Evolutionary conservation across 73 alveolate genomes (phyloP), one percentile per base, ranked within the genome.

Genomic region (Breviolum minutum): DNA sequence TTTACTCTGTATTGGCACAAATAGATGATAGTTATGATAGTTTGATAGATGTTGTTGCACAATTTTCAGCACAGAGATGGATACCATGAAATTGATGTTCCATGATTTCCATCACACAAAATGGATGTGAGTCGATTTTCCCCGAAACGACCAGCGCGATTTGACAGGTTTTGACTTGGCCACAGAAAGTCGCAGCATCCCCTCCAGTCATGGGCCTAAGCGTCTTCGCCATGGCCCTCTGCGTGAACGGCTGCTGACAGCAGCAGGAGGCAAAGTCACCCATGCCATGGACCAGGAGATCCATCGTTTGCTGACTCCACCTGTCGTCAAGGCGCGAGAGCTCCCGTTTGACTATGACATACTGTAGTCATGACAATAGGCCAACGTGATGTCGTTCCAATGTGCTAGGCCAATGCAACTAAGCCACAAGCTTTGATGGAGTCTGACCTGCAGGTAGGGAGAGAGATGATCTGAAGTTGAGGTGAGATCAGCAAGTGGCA

Each of bases 151-250:
- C 77, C 77, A 68, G 17, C 77, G 24, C 8, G 64, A 26, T 9
- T 24, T 20, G 26, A 20, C 77, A 92, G 98, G 98, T 26, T 92
- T 92, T 84, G 98, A 92, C 90, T 64, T 92, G 90, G 98, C 98
- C 69, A 92, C 98, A 13, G 98, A 92, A 71, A 73, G 90, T 26
- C 98, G 98, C 61, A 74, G 98, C 54, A 20, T 68, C 54, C 92
- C 92, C 26, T 61, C 76, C 62, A 62, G 62, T 62, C 76, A 62
- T 60, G 92, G 92, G 92, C 92, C 92, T 61, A 83, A 83, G 76
- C 92, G 92, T 26, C 76, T 83, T 13, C 71, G 73, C 62, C n/a
- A 22, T 22, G 92, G 92, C 92, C 92, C 92, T n/a, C 29, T 83
- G 62, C 71, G 92, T 12, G 92, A 83, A 7, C 73, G 92, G 13